A percentile compares a stretch with the other conserved stretches of the same genome.
phyloP scores from a whole-genome alignment of 352 stramenopile species.

The Phytophthora uliginosa region DNA sequence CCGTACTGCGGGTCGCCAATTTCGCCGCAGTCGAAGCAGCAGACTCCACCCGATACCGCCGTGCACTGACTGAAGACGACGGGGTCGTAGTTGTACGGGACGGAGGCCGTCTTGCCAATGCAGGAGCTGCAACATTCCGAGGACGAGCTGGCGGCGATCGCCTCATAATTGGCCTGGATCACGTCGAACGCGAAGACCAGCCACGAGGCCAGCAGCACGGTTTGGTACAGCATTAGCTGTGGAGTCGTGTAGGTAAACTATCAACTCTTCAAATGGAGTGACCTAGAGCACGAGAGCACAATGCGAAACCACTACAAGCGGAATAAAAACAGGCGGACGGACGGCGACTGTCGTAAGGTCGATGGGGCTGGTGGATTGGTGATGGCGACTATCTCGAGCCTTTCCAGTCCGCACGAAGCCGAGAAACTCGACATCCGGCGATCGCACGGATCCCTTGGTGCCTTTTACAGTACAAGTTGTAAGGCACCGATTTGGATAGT shows the following conservation, averaged over 20 bases:
- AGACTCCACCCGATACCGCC: constrained; percentile 56
- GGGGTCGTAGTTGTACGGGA: constrained; percentile 77
- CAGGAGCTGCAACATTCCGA: constrained; percentile 69
- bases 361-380: constrained; percentile 12
- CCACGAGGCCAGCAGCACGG: constrained; percentile 6
- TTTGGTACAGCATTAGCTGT: constrained; percentile 13
- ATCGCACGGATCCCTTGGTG: neutral
- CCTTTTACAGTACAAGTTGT: neutral
- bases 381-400: constrained; percentile 20
- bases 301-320: constrained; percentile 21
- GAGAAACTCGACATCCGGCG: neutral
- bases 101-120: constrained; percentile 69
- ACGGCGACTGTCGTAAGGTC: constrained; percentile 19
- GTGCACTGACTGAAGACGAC: constrained; percentile 66
- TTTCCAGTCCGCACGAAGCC: neutral
- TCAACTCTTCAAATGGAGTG: constrained; percentile 21
- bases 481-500: no score
- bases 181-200: constrained; percentile 14
- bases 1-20: constrained; percentile 46
- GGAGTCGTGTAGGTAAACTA: neutral
- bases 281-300: constrained; percentile 1
- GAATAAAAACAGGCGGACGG: constrained; percentile 34
- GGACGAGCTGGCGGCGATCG: constrained; percentile 12
- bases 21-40: constrained; percentile 74
- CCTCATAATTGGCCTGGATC: constrained; percentile 17